Conservation (phyloP, 306 rosid species). For the Fragaria nilgerrensis region DNA sequence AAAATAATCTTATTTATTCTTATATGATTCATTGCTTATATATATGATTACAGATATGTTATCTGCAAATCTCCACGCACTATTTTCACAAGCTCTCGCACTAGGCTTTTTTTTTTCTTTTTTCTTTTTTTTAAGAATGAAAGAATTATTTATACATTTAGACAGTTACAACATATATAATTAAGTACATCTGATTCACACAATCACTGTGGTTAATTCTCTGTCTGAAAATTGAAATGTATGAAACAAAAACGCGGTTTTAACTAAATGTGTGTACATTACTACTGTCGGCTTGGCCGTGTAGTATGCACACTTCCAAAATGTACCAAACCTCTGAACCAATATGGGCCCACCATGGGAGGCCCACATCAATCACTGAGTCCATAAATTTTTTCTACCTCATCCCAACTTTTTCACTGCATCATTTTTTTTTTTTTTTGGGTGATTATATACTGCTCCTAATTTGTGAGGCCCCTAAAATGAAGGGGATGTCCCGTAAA, state of each 20-base stretch:
- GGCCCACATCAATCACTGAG: slow-evolving; percentile 27
- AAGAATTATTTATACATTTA: no score
- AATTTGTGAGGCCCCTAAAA: background rate
- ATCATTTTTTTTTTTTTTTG: background rate
- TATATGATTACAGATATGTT: background rate
- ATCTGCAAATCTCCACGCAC: background rate
- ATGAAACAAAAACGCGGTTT: no score
- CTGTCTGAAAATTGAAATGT: no score
- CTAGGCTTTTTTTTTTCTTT: no score
- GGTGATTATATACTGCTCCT: background rate
- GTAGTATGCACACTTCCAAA: background rate
- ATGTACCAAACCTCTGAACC: slow-evolving; percentile 30
- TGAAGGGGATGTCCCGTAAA: no score
- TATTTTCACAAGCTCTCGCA: background rate
- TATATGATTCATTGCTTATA: background rate
- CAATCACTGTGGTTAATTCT: no score
- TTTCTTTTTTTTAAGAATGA: no score
- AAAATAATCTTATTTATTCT: background rate
- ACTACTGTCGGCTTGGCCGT: slow-evolving; percentile 22
- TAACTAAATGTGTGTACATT: background rate
- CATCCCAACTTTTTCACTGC: background rate
- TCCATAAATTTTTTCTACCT: background rate
- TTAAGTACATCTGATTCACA: no score
- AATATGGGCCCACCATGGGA: slow-evolving; percentile 26
- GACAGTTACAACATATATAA: no score